A percentile compares a stretch with the other conserved stretches of the same genome.
Conservation (phyloP, 768 basidiomycete species). For the Mycena epipterygia region DNA sequence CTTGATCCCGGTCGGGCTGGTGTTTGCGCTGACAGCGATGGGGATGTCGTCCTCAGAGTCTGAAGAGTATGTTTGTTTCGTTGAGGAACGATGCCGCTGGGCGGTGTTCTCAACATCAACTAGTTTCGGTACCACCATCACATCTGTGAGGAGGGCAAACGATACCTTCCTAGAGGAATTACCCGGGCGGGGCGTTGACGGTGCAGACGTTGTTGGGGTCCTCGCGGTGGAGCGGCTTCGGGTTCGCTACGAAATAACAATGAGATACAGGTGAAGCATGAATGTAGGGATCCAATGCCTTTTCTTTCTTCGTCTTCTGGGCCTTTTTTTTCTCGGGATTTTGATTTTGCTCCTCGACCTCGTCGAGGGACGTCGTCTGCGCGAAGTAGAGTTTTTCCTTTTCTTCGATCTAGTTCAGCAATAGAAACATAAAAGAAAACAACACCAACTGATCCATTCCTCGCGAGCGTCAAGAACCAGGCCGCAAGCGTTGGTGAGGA, state of each 20-base stretch:
- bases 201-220: not conserved
- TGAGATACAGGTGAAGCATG: not conserved
- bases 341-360: not conserved
- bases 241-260: not conserved
- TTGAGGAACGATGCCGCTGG: not conserved
- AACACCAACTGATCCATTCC: constrained; percentile 13
- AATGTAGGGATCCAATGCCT: not conserved
- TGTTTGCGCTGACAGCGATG: not conserved
- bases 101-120: constrained; percentile 11
- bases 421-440: not conserved
- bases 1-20: not conserved
- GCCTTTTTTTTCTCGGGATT: too few relatives aligned
- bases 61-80: not conserved
- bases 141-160: constrained; percentile 1
- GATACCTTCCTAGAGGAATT: constrained; percentile 3
- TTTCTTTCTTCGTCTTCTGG: too few relatives aligned
- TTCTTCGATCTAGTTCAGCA: not conserved
- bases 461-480: not conserved
- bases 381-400: not conserved
- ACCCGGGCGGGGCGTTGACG: not conserved
- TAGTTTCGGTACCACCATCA: not conserved
- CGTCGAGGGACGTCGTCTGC: not conserved
- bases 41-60: constrained; percentile 14
- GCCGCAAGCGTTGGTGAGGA: not conserved
- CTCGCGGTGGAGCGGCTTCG: not conserved